Evolutionary conservation across 148 eudicot species (phyloP), one percentile per base, ranked within the genome.

Genomic region (Beta vulgaris): DNA sequence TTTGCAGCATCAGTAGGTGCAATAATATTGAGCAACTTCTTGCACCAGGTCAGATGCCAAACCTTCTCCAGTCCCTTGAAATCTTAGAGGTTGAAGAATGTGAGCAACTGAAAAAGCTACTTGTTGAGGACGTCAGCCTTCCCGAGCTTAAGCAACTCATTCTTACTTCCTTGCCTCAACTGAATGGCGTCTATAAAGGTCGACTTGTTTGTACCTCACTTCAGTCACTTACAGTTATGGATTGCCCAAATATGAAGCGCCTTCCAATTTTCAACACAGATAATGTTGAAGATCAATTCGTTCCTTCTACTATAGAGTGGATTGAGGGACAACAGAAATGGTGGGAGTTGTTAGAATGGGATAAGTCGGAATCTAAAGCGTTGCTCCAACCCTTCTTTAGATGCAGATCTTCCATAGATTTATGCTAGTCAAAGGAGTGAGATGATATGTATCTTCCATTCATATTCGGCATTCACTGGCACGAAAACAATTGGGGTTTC

Each of bases 1-100:
- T 54, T 34, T 71, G 74, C 48, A 54, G 19, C 63, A 54, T 71
- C 28, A 71, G 74, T 5, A 71, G 74, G 49, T 71, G 74, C 16
- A 48, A 71, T 55, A 64, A 55, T 55, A 21, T 36, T 55, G 63
- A 35, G 48, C 36, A 23, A 2, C 62, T 71, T 0, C 39, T 71
- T 54, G 4, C 46, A 37, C 43, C 48, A 6, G 46, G 42, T 37
- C 55, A 49, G 46, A 71, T 35, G 31, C 32, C 12, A 7, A 71
- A 71, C n/a, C n/a, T n/a, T 25, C 46, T 55, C 32, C 63, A 36
- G 25, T 21, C 34, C 46, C 74, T 71, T 55, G 63, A 21, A 71
- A 8, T 23, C 11, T 10, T 54, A 54, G 34, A 71, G 21, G 39
- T 71, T 25, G 63, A 53, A 37, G 74, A 55, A 34, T 71, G 63